Evolutionary conservation across 345 rosid genomes (phyloP), one percentile per base, ranked within the genome.

Genomic region (Boechera divaricarpa): DNA sequence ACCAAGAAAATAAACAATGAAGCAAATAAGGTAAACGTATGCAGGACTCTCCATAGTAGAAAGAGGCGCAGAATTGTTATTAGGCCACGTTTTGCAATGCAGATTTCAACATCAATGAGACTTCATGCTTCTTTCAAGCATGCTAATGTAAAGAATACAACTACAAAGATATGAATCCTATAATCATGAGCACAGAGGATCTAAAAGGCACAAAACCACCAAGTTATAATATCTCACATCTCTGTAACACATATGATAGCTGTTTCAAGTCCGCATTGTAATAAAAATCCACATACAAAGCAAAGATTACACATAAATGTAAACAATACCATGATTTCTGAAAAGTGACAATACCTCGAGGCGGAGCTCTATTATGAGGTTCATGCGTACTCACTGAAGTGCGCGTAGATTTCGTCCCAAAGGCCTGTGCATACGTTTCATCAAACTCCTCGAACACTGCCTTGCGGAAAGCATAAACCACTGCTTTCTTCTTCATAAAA

Each of bases 381-480:
- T 79, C 84, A 60, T 74, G 41, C 15, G 24, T 41, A 70, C 32
- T 80, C 55, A 55, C 63, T 1, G 79, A 62, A 68, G 80, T 42
- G 56, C 85, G 88, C 4, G 81, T 32, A 3, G 87, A 71, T 63
- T 80, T 96, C 33, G 78, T 84, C n/a, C 97, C 97, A 74, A 96
- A 96, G n/a, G 99, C 99, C 80, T 96, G 95, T 2, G 97, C 91
- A 80, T 96, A 93, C 0, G 99, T 96, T 88, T 91, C 97, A 79
- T 93, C 99, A 79, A 84, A 91, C 93, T 96, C 97, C 88, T 93
- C 98, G 76, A 91, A 96, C 42, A 88, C 83, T 10, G 97, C 92
- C 86, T 80, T 96, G 41, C 98, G 92, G 7, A 90, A 83, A 70
- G 92, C 85, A 82, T 33, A 79, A 79, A 86, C 83, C 26, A 85